Base-by-base conservation (phyloP, 2,329 filamentous ascomycete genomes). In the Fusarium chlamydosporum region DNA sequence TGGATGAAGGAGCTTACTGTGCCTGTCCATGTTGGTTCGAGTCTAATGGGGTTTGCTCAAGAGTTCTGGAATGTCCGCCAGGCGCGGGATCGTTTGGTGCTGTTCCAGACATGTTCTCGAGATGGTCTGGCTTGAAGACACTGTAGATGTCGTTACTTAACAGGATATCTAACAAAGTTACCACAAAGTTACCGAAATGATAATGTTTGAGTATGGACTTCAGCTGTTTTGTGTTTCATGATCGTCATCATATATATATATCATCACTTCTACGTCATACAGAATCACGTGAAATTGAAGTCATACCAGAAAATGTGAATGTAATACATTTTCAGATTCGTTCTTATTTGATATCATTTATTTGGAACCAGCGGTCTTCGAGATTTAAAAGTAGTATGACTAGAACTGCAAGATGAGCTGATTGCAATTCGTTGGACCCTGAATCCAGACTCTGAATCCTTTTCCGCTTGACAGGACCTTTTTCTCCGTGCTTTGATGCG, bases 71-170 rank as follows among this genome's bases (percentile, higher is more conserved):
- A 26, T 61, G 55, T 3, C 63, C 51, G 3, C 63, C 55, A 0
- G 61, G 63, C 4, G 63, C 41, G 2, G 63, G 46, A 27, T 53
- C 37, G 8, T 58, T 65, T 1, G 55, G 55, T 10, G 63, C 55
- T n/a, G 41, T 65, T 43, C 63, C 61, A 11, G 63, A 65, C 63
- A 65, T 65, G 13, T 50, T 20, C 18, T 3, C 23, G 23, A 23
- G 23, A 23, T 23, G 23, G 23, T 4, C 23, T 23, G 23, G 6
- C 1, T 6, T 23, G 23, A 23, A 23, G 23, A 23, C 23, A 23
- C 23, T 23, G 7, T 41, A 2, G 16, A 1, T 16, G 16, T 2
- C 8, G 33, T 7, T 16, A 16, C 16, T 13, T 7, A 35, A 6
- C 15, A 7, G 7, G 12, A 18, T 1, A 4, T 11, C 4, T 9